Base-by-base conservation (phyloP, 441 rosid species). In the Macaranga tanarius region DNA sequence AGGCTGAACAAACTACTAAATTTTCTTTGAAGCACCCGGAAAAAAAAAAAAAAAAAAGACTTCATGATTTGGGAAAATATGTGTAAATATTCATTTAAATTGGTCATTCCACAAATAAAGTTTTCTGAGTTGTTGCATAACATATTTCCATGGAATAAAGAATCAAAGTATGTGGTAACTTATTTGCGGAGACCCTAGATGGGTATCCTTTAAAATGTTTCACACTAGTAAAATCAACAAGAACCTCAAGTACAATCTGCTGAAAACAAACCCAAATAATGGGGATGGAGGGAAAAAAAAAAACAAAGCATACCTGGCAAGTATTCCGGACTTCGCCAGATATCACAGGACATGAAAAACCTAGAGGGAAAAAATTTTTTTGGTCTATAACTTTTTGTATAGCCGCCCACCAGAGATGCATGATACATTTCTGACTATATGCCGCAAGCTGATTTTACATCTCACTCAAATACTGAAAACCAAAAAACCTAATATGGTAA, bases 101-200 rank as follows among this genome's bases (percentile, higher is more conserved):
- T 7, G 20, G 31, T 60, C 22, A 60, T 31, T 60, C 64, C 31
- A 60, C 44, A 60, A 60, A 60, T 28, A n/a, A 26, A 26, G 63
- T 12, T 45, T 45, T 63, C 22, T 38, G 25, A 73, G 47, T 66
- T 67, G 75, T 70, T 74, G 79, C 78, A 80, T 38, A 72, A 71
- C 65, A 71, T 70, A 74, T 76, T 70, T 44, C 70, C 61, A 52
- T 44, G 62, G 50, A 68, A 65, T 7, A 77, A 83, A 86, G 85
- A 83, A 83, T 78, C 51, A 77, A 76, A 80, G 72, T 75, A 77
- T 77, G 78, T 73, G 48, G 73, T 72, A 79, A 85, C 88, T 88
- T 89, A 86, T 86, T 86, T 81, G 57, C 52, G 70, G 80, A 84
- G 81, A 83, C 94, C 90, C 92, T 92, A 86, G 77, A 76, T 86